These are phyloP conservation scores for Claviceps quebecensis DNA, from an alignment of 2,329 filamentous ascomycete genomes.

Conservation along the genomic window DNA sequence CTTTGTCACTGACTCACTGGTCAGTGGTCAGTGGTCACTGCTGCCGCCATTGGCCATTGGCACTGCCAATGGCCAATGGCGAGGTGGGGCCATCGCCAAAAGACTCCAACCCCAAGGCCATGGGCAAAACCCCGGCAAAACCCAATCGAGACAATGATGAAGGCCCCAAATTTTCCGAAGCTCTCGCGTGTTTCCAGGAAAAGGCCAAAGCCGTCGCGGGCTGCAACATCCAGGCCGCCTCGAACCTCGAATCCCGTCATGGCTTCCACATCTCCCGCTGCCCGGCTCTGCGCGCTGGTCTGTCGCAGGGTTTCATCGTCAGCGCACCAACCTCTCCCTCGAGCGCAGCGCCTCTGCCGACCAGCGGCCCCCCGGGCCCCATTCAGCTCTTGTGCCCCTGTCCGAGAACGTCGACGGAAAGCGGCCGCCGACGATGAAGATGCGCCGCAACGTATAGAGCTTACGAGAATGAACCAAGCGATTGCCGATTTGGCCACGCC, in stretches of 20 bases:
- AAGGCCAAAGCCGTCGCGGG: not conserved
- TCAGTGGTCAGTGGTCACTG: too few relatives aligned
- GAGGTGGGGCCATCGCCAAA: too few relatives aligned
- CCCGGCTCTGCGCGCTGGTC: constrained; percentile 21
- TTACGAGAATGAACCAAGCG: constrained; percentile 18
- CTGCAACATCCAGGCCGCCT: not conserved
- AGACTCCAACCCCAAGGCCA: too few relatives aligned
- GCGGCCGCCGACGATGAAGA: constrained; percentile 10
- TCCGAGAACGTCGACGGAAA: constrained; percentile 13
- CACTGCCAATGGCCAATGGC: too few relatives aligned
- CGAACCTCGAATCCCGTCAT: constrained; percentile 12
- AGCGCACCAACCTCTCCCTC: constrained; percentile 10
- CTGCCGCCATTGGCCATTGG: too few relatives aligned
- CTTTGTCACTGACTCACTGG: too few relatives aligned
- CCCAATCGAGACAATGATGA: not conserved
- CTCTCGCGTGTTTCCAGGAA: constrained; percentile 11
- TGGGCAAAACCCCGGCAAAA: not conserved
- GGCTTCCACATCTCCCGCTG: constrained; percentile 25
- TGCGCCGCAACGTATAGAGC: constrained; percentile 10
- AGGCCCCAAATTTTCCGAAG: constrained; percentile 17
- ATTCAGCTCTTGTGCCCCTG: constrained; percentile 14
- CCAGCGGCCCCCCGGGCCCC: constrained; percentile 17
- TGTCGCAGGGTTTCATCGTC: constrained; percentile 17
- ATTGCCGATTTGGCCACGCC: constrained; percentile 18
- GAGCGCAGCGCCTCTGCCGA: constrained; percentile 12